Evolutionary conservation across 2,329 filamentous ascomycete species (phyloP).

Genomic region (Clarireedia sp.): DNA sequence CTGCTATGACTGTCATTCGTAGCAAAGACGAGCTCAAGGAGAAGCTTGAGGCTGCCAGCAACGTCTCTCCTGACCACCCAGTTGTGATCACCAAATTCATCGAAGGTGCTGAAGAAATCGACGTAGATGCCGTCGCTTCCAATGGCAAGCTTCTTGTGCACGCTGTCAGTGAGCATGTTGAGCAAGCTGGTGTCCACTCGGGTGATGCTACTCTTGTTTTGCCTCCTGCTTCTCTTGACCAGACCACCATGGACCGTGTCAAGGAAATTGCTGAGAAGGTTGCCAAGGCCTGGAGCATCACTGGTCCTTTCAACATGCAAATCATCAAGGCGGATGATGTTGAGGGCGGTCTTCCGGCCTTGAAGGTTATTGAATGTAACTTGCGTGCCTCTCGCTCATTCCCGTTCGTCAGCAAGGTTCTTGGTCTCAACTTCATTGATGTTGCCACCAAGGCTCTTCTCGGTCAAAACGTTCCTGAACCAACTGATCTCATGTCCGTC

Average conservation of each 20-base stretch:
- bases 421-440: constrained; percentile 95
- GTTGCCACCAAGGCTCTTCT: constrained; percentile 84
- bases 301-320: constrained; percentile 99
- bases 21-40: constrained; percentile 85
- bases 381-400: constrained; percentile 94
- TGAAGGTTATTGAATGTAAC: constrained; percentile 99
- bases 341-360: constrained; percentile 62
- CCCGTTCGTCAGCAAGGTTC: constrained; percentile 95
- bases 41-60: constrained; percentile 83
- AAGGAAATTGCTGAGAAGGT: constrained; percentile 97
- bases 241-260: constrained; percentile 70
- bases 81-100: constrained; percentile 99
- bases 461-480: constrained; percentile 74
- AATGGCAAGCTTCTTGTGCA: constrained; percentile 82
- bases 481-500: constrained; percentile 78
- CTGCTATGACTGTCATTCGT: constrained; percentile 95
- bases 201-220: constrained; percentile 93
- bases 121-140: constrained; percentile 87
- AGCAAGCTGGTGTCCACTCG: constrained; percentile 96
- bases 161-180: constrained; percentile 90
- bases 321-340: constrained; percentile 87
- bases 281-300: constrained; percentile 93
- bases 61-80: constrained; percentile 90
- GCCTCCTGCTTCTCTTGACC: constrained; percentile 73
- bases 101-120: constrained; percentile 91